These are phyloP conservation scores for Phoma herbarum DNA, from an alignment of 2,329 filamentous ascomycete species.

Conservation along the genomic window DNA sequence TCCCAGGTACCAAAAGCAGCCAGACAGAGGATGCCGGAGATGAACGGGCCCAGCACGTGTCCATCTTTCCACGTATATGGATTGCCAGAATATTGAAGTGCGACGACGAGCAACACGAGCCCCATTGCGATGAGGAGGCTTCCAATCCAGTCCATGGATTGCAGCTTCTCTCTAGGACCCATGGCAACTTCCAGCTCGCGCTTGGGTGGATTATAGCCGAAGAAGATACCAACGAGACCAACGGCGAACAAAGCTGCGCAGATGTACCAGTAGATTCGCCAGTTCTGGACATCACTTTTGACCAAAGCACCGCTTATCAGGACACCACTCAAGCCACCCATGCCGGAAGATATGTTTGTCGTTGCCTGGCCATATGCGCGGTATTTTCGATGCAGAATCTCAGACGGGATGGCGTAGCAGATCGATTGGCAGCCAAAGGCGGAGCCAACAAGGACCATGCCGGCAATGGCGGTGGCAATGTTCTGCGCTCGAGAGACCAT, in stretches of 20 bases:
- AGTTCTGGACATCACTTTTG: background rate
- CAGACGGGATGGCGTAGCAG: conserved; percentile 3
- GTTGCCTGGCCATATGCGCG: conserved; percentile 1
- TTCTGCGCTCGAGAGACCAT: background rate
- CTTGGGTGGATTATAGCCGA: conserved; percentile 5
- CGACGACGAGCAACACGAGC: background rate
- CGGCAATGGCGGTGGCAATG: conserved; percentile 1
- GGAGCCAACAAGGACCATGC: background rate
- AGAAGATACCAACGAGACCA: conserved; percentile 1
- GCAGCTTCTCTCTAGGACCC: background rate
- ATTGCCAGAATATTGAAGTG: background rate
- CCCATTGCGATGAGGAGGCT: background rate
- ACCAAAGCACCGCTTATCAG: background rate
- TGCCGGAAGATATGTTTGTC: background rate
- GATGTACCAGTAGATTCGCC: conserved; percentile 2
- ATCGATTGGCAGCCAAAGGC: conserved; percentile 3
- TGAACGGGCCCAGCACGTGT: conserved; percentile 1
- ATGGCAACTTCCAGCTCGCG: background rate
- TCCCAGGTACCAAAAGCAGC: background rate
- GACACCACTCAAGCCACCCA: background rate
- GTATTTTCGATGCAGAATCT: conserved; percentile 1
- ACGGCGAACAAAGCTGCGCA: background rate
- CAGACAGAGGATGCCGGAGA: background rate
- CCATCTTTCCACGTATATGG: conserved; percentile 2
- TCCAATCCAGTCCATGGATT: conserved; percentile 5